Evolutionary conservation across 495 filamentous ascomycete genomes (phyloP).

Genomic region (Elasticomyces elasticus): DNA sequence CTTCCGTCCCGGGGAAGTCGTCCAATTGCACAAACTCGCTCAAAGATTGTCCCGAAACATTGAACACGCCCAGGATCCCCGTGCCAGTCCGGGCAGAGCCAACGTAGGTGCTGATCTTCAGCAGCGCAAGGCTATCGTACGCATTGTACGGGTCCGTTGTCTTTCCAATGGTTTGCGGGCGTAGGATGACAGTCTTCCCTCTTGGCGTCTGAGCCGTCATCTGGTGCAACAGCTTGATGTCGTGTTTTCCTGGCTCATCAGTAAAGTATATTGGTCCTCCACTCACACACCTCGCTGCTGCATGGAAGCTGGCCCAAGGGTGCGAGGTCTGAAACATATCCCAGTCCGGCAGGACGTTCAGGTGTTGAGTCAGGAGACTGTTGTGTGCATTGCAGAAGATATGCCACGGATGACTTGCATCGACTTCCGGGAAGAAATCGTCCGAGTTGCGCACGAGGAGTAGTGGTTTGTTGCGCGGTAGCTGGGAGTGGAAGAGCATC

Average conservation of each 20-base stretch:
- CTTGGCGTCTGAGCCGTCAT: slow-evolving; percentile 62
- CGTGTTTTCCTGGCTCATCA: slow-evolving; percentile 72
- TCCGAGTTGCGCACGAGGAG: slow-evolving; percentile 78
- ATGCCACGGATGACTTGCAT: slow-evolving; percentile 80
- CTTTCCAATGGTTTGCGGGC: slow-evolving; percentile 61
- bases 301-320: slow-evolving; percentile 70
- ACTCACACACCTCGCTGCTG: slow-evolving; percentile 76
- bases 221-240: slow-evolving; percentile 60
- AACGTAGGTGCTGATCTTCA: slow-evolving; percentile 69
- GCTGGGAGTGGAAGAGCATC: slow-evolving; percentile 70
- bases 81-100: slow-evolving; percentile 56
- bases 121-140: slow-evolving; percentile 59
- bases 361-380: slow-evolving; percentile 61
- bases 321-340: slow-evolving; percentile 97
- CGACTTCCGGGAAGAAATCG: slow-evolving; percentile 81
- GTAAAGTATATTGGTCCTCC: slow-evolving; percentile 93
- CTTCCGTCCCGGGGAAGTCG: slow-evolving; percentile 61
- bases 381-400: slow-evolving; percentile 91
- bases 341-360: slow-evolving; percentile 83
- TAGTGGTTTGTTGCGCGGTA: slow-evolving; percentile 59
- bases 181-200: slow-evolving; percentile 64
- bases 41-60: slow-evolving; percentile 48
- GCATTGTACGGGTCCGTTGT: slow-evolving; percentile 60
- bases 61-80: slow-evolving; percentile 76
- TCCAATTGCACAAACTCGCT: slow-evolving; percentile 57